These are phyloP conservation scores for Periconia sp. DNA, from an alignment of 2,329 filamentous ascomycete species.

Conservation along the genomic window DNA sequence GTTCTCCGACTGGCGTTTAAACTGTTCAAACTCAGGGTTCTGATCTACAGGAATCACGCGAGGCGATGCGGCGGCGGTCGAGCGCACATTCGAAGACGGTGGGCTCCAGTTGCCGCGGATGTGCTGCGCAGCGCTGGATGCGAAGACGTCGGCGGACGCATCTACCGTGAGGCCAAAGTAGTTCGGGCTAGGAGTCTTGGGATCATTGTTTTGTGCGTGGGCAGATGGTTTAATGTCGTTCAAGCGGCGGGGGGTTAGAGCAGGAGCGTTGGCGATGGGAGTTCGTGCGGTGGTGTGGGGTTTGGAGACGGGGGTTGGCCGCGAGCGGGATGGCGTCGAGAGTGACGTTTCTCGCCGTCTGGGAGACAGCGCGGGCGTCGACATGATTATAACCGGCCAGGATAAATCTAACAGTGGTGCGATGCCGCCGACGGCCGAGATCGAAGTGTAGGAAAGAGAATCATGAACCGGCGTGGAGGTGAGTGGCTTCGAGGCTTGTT, in stretches of 20 bases:
- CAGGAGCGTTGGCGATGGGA: constrained; percentile 24
- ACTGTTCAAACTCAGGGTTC: constrained; percentile 83
- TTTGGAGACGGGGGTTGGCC: constrained; percentile 33
- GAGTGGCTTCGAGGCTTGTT: constrained; percentile 3
- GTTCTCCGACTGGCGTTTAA: constrained; percentile 70
- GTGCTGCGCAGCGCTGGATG: constrained; percentile 64
- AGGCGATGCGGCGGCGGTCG: constrained; percentile 71
- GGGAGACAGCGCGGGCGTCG: constrained; percentile 43
- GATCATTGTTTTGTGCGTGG: constrained; percentile 33
- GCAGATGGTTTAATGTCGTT: constrained; percentile 41
- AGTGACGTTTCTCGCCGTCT: constrained; percentile 37
- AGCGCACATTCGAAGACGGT: constrained; percentile 72
- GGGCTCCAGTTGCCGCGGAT: constrained; percentile 77
- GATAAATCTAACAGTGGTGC: constrained; percentile 12
- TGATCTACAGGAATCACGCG: constrained; percentile 74
- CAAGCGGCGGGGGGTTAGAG: constrained; percentile 41
- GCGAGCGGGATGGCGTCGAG: constrained; percentile 28
- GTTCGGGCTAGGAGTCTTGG: constrained; percentile 69
- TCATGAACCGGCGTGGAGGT: constrained; percentile 26
- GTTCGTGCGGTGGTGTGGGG: constrained; percentile 31
- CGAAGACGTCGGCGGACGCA: constrained; percentile 64
- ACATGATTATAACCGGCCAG: constrained; percentile 29
- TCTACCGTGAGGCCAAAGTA: constrained; percentile 84
- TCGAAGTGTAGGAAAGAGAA: constrained; percentile 27
- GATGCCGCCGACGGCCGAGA: too few relatives aligned